Conservation (phyloP, 495 filamentous ascomycete genomes). For the Penicillium antarcticum region DNA sequence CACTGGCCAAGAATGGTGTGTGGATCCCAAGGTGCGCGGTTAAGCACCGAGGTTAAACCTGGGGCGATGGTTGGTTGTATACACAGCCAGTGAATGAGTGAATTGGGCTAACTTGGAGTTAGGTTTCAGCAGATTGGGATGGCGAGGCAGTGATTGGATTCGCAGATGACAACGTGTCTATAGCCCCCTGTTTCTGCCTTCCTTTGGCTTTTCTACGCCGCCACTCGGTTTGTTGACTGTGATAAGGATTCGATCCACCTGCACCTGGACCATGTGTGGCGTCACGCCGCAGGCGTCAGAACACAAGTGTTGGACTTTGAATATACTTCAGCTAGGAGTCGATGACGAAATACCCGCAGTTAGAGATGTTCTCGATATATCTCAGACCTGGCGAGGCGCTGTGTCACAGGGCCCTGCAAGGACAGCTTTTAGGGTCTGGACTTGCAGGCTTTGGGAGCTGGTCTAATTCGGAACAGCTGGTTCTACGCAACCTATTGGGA, state of each 20-base stretch:
- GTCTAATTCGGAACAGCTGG: slow-evolving; percentile 12
- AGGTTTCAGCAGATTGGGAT: background rate
- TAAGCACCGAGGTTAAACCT: slow-evolving; percentile 2
- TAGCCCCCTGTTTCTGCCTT: background rate
- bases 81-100: background rate
- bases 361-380: background rate
- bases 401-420: slow-evolving; percentile 12
- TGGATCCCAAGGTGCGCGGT: background rate
- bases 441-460: background rate
- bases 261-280: slow-evolving; percentile 25
- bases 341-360: slow-evolving; percentile 2
- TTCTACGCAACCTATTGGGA: slow-evolving; percentile 16
- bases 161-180: too few species aligned
- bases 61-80: background rate
- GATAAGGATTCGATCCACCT: slow-evolving; percentile 12
- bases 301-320: slow-evolving; percentile 1
- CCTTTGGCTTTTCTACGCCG: slow-evolving; percentile 4
- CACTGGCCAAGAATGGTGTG: slow-evolving; percentile 1
- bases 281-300: slow-evolving; percentile 19
- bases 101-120: background rate
- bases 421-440: slow-evolving; percentile 1
- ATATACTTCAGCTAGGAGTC: slow-evolving; percentile 1
- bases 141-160: slow-evolving; percentile 2
- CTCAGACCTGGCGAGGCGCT: background rate
- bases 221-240: slow-evolving; percentile 7